These are phyloP conservation scores for Cornus kousa DNA, from an alignment of 148 eudicot species.

Conservation along the genomic window DNA sequence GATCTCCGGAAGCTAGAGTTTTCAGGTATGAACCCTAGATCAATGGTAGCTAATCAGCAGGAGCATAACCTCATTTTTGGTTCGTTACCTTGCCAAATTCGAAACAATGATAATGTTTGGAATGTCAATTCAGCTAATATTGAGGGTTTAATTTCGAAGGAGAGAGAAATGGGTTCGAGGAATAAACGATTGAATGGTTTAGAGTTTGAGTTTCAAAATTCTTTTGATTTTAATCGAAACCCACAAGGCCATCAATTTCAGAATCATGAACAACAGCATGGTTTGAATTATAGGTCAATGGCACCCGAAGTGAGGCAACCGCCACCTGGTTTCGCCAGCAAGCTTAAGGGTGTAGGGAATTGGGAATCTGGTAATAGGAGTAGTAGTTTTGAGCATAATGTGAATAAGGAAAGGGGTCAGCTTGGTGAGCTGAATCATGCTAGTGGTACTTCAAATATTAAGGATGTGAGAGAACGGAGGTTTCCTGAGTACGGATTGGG, in stretches of 20 bases:
- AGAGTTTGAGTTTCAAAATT: constrained; percentile 17
- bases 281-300: constrained; percentile 12
- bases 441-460: constrained; percentile 17
- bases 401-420: constrained; percentile 37
- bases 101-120: not conserved
- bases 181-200: constrained; percentile 9
- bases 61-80: constrained; percentile 43
- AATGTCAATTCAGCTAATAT: not conserved
- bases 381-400: constrained; percentile 24
- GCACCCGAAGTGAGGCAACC: constrained; percentile 32
- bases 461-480: constrained; percentile 30
- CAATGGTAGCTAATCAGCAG: constrained; percentile 11
- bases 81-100: constrained; percentile 17
- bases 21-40: constrained; percentile 13
- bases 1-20: constrained; percentile 22
- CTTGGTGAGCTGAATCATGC: constrained; percentile 29
- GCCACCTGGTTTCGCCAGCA: constrained; percentile 68
- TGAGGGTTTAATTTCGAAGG: not conserved
- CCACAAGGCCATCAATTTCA: not conserved
- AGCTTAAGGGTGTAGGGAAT: constrained; percentile 12
- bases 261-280: constrained; percentile 14
- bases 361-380: constrained; percentile 24
- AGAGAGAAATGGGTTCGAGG: not conserved
- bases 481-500: constrained; percentile 18
- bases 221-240: not conserved